Conservation (phyloP, 306 rosid genomes). For the Acacia melanoxylon region DNA sequence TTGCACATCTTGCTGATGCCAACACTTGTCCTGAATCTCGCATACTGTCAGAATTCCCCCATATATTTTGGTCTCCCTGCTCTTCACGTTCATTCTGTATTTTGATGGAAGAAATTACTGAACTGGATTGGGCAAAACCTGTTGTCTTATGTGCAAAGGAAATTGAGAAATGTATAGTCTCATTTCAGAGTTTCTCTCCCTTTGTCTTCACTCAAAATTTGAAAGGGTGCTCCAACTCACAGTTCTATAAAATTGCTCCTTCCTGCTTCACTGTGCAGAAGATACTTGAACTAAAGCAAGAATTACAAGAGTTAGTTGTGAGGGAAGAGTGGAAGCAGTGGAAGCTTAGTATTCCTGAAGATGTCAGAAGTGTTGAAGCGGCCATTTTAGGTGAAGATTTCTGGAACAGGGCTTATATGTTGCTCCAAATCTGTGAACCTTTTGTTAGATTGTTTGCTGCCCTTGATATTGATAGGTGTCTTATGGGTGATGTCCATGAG, state of each 20-base stretch:
- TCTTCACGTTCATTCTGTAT: conserved; percentile 42
- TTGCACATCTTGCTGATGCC: conserved; percentile 47
- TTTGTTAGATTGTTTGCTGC: conserved; percentile 41
- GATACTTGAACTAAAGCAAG: conserved; percentile 46
- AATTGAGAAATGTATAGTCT: conserved; percentile 44
- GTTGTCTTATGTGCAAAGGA: conserved; percentile 49
- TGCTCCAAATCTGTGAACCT: conserved; percentile 48
- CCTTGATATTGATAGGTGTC: conserved; percentile 40
- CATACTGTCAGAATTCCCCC: conserved; percentile 48
- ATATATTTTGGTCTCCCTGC: conserved; percentile 56
- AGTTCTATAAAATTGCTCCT: conserved; percentile 43
- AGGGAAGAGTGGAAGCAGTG: conserved; percentile 61
- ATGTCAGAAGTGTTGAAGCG: conserved; percentile 44
- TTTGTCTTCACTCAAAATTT: conserved; percentile 34
- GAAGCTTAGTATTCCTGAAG: conserved; percentile 39
- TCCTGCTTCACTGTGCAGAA: conserved; percentile 45
- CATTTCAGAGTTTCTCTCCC: conserved; percentile 42
- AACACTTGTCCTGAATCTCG: conserved; percentile 34
- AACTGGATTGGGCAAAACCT: conserved; percentile 52
- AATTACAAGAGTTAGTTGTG: conserved; percentile 36
- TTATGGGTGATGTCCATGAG: conserved; percentile 56
- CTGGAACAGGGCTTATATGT: conserved; percentile 42
- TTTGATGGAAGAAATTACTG: conserved; percentile 59
- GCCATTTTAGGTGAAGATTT: conserved; percentile 50
- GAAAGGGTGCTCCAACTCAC: conserved; percentile 32